Evolutionary conservation across 495 filamentous ascomycete genomes (phyloP), one percentile per base, ranked within the genome.

Genomic region (Letharia lupina): DNA sequence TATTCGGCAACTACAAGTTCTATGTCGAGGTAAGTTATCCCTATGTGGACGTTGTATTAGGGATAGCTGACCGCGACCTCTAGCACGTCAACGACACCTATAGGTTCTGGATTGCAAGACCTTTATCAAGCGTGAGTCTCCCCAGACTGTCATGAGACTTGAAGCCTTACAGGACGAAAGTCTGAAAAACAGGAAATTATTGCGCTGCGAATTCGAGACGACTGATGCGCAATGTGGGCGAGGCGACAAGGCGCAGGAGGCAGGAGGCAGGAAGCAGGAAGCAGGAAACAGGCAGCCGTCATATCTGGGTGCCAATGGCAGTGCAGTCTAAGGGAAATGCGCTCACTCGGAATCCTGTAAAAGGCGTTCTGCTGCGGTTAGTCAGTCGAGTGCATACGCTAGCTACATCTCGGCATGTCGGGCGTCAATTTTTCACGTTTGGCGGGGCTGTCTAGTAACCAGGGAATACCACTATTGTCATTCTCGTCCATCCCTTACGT

Each of bases 161-260:
- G 18, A 28, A 31, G 52, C n/a, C n/a, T 33, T n/a, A 44, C 52
- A 60, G 37, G 11, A 50, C 12, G 62, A 61, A 40, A 60, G 44
- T 45, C 52, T 39, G 64, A 65, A 44, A 65, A 60, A 41, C n/a
- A 65, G 16, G 57, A 47, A 33, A 59, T 60, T 10, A n/a, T 59
- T 20, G 42, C 41, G 28, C 57, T 40, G 42, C 57, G 54, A 6
- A 39, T 35, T 39, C 41, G 18, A 63, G 11, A 37, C 31, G 18
- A 44, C 28, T 35, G 41, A 39, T 54, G 35, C n/a, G 23, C 20
- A 12, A 16, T 23, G 56, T 35, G 42, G 48, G 48, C 11, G 13
- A 52, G n/a, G 48, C 48, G 31, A 52, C 48, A 23, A 31, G 23
- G 48, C 48, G 48, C 23, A 52, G 11, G 6, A 52, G 31, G 48